Percentiles rank a stretch among this genome's conserved stretches.
phyloP scores from a whole-genome alignment of 2,329 filamentous ascomycete genomes.

The Fusarium citri region DNA sequence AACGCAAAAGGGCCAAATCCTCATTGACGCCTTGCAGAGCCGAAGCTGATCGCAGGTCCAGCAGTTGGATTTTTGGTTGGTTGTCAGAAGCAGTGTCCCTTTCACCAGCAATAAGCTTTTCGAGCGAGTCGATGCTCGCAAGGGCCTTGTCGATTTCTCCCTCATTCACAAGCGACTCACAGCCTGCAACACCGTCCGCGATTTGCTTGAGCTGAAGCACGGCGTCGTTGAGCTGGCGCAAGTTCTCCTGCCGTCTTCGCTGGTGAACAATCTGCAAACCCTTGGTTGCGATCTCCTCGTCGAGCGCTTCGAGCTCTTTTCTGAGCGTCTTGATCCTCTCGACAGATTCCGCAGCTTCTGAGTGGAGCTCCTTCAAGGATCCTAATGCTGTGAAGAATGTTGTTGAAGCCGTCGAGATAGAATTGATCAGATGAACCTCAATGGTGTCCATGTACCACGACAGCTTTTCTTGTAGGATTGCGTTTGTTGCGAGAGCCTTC shows the following conservation, averaged over 20 bases:
- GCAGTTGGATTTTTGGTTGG: conserved; percentile 55
- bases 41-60: conserved; percentile 80
- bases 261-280: conserved; percentile 89
- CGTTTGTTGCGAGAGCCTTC: conserved; percentile 93
- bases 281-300: conserved; percentile 86
- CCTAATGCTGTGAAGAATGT: conserved; percentile 97
- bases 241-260: conserved; percentile 83
- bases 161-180: conserved; percentile 83
- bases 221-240: conserved; percentile 83
- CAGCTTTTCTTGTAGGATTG: conserved; percentile 96
- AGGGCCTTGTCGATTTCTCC: conserved; percentile 87
- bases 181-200: conserved; percentile 77
- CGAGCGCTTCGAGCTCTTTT: conserved; percentile 81
- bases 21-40: conserved; percentile 83
- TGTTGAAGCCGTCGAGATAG: conserved; percentile 93
- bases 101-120: conserved; percentile 83
- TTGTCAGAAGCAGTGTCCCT: conserved; percentile 54
- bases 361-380: conserved; percentile 89
- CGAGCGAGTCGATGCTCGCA: conserved; percentile 79
- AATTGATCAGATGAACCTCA: conserved; percentile 95
- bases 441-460: conserved; percentile 99
- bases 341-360: conserved; percentile 92
- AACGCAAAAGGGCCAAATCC: conserved; percentile 80
- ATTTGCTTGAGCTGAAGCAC: conserved; percentile 85
- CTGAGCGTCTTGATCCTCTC: conserved; percentile 84